Evolutionary conservation across 345 rosid genomes (phyloP), one percentile per base, ranked within the genome.

Genomic region (Euphorbia lathyris): DNA sequence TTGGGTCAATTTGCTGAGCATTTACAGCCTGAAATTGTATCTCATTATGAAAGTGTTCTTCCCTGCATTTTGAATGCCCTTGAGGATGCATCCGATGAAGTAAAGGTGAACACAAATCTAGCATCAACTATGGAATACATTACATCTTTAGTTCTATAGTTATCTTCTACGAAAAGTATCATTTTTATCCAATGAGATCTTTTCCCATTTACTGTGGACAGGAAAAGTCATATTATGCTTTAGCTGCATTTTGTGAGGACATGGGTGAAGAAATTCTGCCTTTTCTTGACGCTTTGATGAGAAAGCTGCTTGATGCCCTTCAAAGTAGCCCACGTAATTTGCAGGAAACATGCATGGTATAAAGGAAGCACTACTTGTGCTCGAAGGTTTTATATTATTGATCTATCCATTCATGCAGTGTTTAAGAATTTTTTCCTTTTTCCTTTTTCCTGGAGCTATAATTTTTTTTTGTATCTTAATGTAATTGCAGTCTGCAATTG

Each of bases 321-420:
- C 86, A 86, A 81, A 89, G 52, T 75, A 90, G 95, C 71, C 85
- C 95, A 9, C 96, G 96, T 45, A 90, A 90, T 82, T 75, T 90
- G 88, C 99, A 96, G 81, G 99, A 96, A 79, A 96, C 99, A 14
- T 90, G 98, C 89, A 92, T 96, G 99, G 99, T 96, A 88, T 71
- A 60, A 25, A 36, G 70, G 53, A 72, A 75, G 26, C 53, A 40
- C 59, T 66, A 30, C 58, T 20, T 61, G 61, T 52, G 12, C 34
- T 9, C 9, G 30, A 27, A 23, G 7, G 43, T 32, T 5, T 59
- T 58, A 40, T 23, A 51, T 43, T 66, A 22, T 59, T 58, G 26
- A 62, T 50, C 57, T 51, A 61, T 17, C 47, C 4, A 13, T 52
- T 73, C 29, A 12, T 14, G 1, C 23, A 17, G 34, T 60, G 19